These are phyloP conservation scores for Vigna nakashimae DNA, from an alignment of 306 rosid genomes.

Conservation along the genomic window DNA sequence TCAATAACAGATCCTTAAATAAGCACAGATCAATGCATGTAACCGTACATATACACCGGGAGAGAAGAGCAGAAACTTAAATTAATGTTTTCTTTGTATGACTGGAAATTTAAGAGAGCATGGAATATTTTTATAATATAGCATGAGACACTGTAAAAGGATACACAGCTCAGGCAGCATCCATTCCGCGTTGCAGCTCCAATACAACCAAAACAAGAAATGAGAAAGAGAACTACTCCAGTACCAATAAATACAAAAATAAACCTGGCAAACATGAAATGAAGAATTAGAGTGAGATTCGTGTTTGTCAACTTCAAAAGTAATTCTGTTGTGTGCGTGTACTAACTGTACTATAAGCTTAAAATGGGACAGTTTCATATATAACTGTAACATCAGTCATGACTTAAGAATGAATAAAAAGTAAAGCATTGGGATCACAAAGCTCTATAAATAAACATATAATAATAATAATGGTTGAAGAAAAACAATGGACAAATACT, in stretches of 20 bases:
- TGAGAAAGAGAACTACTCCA: conserved; percentile 72
- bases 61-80: background rate
- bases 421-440: conserved; percentile 9
- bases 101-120: background rate
- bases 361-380: background rate
- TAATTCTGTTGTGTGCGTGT: background rate
- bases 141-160: conserved; percentile 55
- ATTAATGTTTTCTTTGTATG: background rate
- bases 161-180: conserved; percentile 95
- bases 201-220: conserved; percentile 91
- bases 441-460: conserved; percentile 6
- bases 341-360: background rate
- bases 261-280: conserved; percentile 75
- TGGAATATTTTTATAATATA: background rate
- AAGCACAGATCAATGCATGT: background rate
- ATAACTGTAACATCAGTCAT: conserved; percentile 6
- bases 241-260: conserved; percentile 81
- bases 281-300: conserved; percentile 38
- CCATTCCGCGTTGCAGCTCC: conserved; percentile 78
- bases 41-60: background rate
- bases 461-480: background rate
- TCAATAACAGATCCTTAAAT: conserved; percentile 22
- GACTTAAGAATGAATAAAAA: conserved; percentile 16
- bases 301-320: conserved; percentile 32
- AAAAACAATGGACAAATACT: background rate